phyloP scores from a whole-genome alignment of 495 filamentous ascomycete genomes.

The Echria macrotheca region DNA sequence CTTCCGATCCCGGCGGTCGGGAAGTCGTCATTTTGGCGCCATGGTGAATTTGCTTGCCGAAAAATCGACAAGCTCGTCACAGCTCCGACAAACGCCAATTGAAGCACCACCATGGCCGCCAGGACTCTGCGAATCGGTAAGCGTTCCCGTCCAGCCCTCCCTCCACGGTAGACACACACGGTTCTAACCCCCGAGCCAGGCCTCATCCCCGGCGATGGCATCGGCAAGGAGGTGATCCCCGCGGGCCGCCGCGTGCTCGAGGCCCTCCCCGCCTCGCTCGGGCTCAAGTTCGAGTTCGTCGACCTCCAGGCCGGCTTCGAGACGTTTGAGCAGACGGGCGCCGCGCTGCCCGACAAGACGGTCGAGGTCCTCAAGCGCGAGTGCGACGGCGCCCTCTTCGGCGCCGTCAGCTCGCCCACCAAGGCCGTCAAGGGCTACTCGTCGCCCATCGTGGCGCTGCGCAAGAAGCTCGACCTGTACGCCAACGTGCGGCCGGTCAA shows the following conservation, averaged over 20 bases:
- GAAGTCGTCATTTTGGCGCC: constrained; percentile 7
- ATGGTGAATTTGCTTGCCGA: not conserved
- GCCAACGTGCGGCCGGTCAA: constrained; percentile 98
- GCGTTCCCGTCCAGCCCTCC: too few relatives aligned
- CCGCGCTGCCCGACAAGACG: constrained; percentile 83
- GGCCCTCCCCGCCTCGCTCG: constrained; percentile 73
- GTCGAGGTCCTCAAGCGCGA: constrained; percentile 77
- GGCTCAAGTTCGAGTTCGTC: constrained; percentile 88
- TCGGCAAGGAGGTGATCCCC: constrained; percentile 97
- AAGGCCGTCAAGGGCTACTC: constrained; percentile 90
- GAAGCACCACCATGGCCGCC: constrained; percentile 43
- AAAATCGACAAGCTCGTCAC: not conserved
- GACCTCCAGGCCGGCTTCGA: constrained; percentile 90
- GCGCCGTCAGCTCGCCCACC: constrained; percentile 89
- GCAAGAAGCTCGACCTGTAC: constrained; percentile 91
- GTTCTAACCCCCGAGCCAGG: too few relatives aligned
- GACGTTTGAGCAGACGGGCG: constrained; percentile 82
- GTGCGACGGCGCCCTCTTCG: constrained; percentile 95
- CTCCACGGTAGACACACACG: too few relatives aligned
- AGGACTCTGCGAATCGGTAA: constrained; percentile 57
- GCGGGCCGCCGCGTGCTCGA: constrained; percentile 87
- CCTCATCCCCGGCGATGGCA: constrained; percentile 96
- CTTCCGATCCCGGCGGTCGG: constrained; percentile 10
- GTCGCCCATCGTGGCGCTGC: constrained; percentile 92
- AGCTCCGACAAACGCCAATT: constrained; percentile 21